A percentile compares a stretch with the other conserved stretches of the same genome.
Conservation (phyloP, 495 filamentous ascomycete genomes). For the Podospora bellae-mahoneyi region DNA sequence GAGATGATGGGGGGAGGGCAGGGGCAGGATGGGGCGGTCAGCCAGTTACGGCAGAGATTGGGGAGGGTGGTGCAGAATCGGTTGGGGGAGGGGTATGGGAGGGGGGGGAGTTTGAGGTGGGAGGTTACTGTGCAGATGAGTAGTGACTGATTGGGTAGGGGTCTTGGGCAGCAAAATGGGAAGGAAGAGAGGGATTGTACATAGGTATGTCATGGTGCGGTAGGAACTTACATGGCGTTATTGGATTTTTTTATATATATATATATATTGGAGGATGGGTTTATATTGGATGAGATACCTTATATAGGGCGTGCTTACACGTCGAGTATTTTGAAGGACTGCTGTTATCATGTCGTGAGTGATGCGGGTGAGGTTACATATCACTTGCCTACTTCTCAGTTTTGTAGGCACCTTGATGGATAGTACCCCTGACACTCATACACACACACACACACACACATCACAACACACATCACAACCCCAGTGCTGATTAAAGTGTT, state of each 20-base stretch:
- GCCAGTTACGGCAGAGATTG: slow-evolving; percentile 68
- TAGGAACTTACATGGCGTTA: neutral
- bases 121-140: slow-evolving; percentile 65
- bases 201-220: neutral
- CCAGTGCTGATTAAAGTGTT: neutral
- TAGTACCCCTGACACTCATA: too few species aligned
- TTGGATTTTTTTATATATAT: neutral
- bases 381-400: too few species aligned
- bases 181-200: neutral
- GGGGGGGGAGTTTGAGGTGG: slow-evolving; percentile 75
- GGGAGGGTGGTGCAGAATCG: slow-evolving; percentile 77
- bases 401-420: too few species aligned
- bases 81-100: slow-evolving; percentile 82
- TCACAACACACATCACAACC: neutral
- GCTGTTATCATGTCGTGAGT: neutral
- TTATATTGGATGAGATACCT: neutral
- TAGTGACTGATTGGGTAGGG: slow-evolving; percentile 25
- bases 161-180: too few species aligned
- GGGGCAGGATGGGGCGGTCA: slow-evolving; percentile 59
- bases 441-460: too few species aligned
- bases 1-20: slow-evolving; percentile 36
- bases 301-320: neutral
- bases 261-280: too few species aligned
- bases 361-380: too few species aligned
- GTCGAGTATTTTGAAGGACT: neutral